Base-by-base conservation (phyloP, 768 basidiomycete genomes). In the Boletus sensibilis region DNA sequence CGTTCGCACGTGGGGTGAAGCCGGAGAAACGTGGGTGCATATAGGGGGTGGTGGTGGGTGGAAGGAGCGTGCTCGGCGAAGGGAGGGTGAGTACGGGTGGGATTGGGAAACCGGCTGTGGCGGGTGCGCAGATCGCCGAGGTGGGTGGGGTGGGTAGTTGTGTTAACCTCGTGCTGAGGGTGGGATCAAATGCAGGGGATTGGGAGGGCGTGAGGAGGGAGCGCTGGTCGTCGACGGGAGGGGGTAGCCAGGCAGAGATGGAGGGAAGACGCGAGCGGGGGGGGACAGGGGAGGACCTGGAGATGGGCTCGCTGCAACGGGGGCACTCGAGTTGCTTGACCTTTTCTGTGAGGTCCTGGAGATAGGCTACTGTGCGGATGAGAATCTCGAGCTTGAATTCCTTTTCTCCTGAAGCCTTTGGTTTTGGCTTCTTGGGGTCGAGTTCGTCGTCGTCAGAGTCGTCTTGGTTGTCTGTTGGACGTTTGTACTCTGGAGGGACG, bases 331-430 rank as follows among this genome's bases (percentile, higher is more conserved):
- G 74, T n/a, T 66, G 67, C 40, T 60, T 58, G 56, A 92, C 83
- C 47, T 76, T 80, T 33, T 75, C 72, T 4, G 89, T 74, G 41
- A 94, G 78, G 56, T 88, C 84, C 71, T 87, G 79, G 73, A 94
- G 80, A 72, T 86, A 92, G 1, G 82, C 71, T 13, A 95, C 92
- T 0, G 92, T 92, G 64, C 90, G 77, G 58, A 92, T 85, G 49
- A 95, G 82, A 45, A 94, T 89, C 74, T 95, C 94, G 25, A 96
- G 79, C 74, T 95, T 96, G 79, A 94, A 95, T 73, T 95, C 92
- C 67, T 90, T 90, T 64, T 88, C 90, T 64, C 83, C 86, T 5
- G 78, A 72, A 31, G 55, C 34, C 56, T 64, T 61, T 41, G 73
- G 68, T 39, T 74, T 65, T 27, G 65, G 63, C 57, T 53, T 59